Percentiles rank a stretch among this genome's conserved stretches.
phyloP scores from a whole-genome alignment of 768 basidiomycete species.

The Fomitopsis serialis region DNA sequence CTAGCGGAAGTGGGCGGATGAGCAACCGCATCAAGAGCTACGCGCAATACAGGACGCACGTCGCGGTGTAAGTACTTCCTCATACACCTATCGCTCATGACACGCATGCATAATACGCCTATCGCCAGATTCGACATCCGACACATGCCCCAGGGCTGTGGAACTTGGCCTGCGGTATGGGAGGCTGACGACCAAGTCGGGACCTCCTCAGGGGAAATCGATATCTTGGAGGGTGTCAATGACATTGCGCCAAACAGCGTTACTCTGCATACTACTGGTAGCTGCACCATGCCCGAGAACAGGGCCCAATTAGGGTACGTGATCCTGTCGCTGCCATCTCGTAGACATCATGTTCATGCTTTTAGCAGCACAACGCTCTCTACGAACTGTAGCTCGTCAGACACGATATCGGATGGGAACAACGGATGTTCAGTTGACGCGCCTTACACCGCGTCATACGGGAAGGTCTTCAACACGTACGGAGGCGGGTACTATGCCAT shows the following conservation, averaged over 20 bases:
- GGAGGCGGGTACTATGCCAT: conserved; percentile 67
- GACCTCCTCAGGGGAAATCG: not conserved
- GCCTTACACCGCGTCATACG: conserved; percentile 40
- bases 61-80: conserved; percentile 41
- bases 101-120: not conserved
- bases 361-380: conserved; percentile 6
- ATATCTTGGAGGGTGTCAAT: conserved; percentile 41
- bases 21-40: conserved; percentile 53
- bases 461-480: conserved; percentile 49
- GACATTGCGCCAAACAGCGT: conserved; percentile 42
- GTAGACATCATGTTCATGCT: not conserved
- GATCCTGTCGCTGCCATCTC: not conserved
- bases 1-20: conserved; percentile 50
- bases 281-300: conserved; percentile 48
- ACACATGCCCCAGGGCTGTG: conserved; percentile 57
- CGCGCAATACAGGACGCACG: conserved; percentile 46
- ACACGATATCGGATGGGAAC: conserved; percentile 39
- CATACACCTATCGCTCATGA: too few species aligned
- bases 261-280: conserved; percentile 42
- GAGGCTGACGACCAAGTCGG: conserved; percentile 29
- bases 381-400: conserved; percentile 33
- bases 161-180: conserved; percentile 53
- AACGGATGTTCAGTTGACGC: conserved; percentile 51
- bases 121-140: conserved; percentile 28
- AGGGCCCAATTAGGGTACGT: conserved; percentile 42